phyloP scores from a whole-genome alignment of 2,329 filamentous ascomycete genomes.

The Penicillium decumbens region DNA sequence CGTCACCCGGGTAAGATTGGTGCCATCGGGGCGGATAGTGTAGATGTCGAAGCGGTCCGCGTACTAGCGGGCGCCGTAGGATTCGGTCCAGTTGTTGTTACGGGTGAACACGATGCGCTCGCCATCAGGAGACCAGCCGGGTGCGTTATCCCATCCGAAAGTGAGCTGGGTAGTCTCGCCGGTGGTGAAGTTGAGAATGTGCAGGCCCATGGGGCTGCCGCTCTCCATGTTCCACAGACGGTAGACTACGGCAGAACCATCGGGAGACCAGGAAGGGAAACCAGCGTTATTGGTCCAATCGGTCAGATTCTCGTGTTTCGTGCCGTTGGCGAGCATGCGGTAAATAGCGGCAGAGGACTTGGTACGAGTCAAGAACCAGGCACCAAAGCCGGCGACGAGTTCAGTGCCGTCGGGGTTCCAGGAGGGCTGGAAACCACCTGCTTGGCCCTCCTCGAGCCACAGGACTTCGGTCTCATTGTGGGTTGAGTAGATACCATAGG shows the following conservation, averaged over 20 bases:
- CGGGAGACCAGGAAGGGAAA: conserved; percentile 13
- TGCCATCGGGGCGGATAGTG: conserved; percentile 42
- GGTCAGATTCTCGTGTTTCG: conserved; percentile 1
- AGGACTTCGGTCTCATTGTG: conserved; percentile 14
- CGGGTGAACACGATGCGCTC: conserved; percentile 19
- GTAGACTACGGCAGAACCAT: conserved; percentile 21
- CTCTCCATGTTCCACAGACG: conserved; percentile 8
- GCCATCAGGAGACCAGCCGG: conserved; percentile 16
- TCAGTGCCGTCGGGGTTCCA: conserved; percentile 37
- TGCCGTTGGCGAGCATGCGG: conserved; percentile 4
- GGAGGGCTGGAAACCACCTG: conserved; percentile 43
- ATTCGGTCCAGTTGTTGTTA: conserved; percentile 11
- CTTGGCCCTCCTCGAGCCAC: conserved; percentile 26
- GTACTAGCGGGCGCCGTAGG: not conserved
- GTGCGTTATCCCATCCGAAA: conserved; percentile 15
- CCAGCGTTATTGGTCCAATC: conserved; percentile 5
- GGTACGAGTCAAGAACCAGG: conserved; percentile 9
- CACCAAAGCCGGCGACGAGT: conserved; percentile 21
- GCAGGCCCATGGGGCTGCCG: conserved; percentile 4
- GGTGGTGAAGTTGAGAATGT: conserved; percentile 13
- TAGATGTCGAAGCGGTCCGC: conserved; percentile 36
- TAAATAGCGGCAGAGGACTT: not conserved
- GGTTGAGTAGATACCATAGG: conserved; percentile 11
- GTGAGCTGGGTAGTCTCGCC: conserved; percentile 10
- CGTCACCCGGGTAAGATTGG: conserved; percentile 27